Evolutionary conservation across 129 eudicot species (phyloP), one percentile per base, ranked within the genome.

Genomic region (Flaveria bidentis): DNA sequence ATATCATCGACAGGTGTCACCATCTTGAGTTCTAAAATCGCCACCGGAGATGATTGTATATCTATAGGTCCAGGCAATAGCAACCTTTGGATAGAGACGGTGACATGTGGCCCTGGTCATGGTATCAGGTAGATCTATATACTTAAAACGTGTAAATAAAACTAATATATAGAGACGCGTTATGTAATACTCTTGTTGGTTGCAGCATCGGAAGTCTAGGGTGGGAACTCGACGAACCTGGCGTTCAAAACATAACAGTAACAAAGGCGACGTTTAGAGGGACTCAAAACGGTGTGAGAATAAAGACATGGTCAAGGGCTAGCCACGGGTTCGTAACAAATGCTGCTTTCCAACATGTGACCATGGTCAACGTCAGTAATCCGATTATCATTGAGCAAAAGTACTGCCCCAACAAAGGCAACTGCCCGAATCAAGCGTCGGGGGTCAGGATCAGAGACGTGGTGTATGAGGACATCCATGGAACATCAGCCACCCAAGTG

Each of bases 1-100:
- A 44, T 64, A 66, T 55, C 55, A 3, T 88, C 93, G 0, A 60
- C 73, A 0, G 82, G 79, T 2, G 81, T 88, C 67, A 78, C 76
- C n/a, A 81, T 88, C 75, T 14, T 81, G 73, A 67, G 66, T 62
- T 77, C 90, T 17, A 75, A 63, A 70, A 75, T 88, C 46, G 53
- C 86, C 14, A 85, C 90, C 5, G 90, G 93, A 0, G 90, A 88
- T 23, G 93, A 88, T 22, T 88, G 93, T 23, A 72, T 88, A 64
- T 88, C 93, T 2, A 76, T 88, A 13, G 93, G 90, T 50, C 90
- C 93, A 0, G 90, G 93, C 8, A 74, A 79, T 55, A 52, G 81
- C 16, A 79, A 86, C 63, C 53, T 88, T 12, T 81, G 83, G 88
- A 86, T 86, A 56, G 80, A 88, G 52, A 76, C 80, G 60, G 76